Percentiles rank a stretch among this genome's conserved stretches.
phyloP scores from a whole-genome alignment of 768 basidiomycete species.

The Suillus tomentosus region DNA sequence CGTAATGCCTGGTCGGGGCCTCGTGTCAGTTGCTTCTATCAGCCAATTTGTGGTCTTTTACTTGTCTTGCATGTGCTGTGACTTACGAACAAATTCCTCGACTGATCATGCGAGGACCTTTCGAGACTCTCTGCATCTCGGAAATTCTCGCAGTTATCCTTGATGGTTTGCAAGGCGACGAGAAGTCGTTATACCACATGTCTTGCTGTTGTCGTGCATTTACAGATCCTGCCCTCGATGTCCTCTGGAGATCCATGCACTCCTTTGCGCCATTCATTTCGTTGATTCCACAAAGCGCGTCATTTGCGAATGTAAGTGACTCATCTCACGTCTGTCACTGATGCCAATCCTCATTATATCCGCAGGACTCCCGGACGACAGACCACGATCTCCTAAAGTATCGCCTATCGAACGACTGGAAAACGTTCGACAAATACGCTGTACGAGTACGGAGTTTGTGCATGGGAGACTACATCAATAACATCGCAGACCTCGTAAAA shows the following conservation, averaged over 20 bases:
- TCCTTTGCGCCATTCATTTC: slow-evolving; percentile 9
- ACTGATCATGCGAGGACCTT: slow-evolving; percentile 4
- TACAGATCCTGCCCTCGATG: slow-evolving; percentile 11
- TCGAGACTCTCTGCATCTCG: slow-evolving; percentile 3
- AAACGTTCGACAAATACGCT: slow-evolving; percentile 13
- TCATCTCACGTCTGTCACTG: too few relatives aligned
- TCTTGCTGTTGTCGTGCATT: slow-evolving; percentile 9
- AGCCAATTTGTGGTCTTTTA: not conserved
- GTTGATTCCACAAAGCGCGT: slow-evolving; percentile 8
- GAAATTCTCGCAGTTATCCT: slow-evolving; percentile 3
- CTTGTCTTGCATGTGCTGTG: not conserved
- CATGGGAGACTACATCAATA: slow-evolving; percentile 1
- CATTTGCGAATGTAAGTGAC: slow-evolving; percentile 6
- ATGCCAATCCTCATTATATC: not conserved
- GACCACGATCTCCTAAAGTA: not conserved
- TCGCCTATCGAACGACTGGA: slow-evolving; percentile 1
- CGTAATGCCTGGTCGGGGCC: not conserved
- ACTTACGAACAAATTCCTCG: too few relatives aligned
- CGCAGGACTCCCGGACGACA: not conserved
- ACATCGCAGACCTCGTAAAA: not conserved
- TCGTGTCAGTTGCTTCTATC: not conserved
- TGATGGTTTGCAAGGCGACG: slow-evolving; percentile 9
- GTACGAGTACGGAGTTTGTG: slow-evolving; percentile 8
- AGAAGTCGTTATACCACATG: slow-evolving; percentile 7
- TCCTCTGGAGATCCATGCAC: slow-evolving; percentile 7